These are phyloP conservation scores for Arabidopsis hybrid DNA, from an alignment of 441 rosid species.

Conservation along the genomic window DNA sequence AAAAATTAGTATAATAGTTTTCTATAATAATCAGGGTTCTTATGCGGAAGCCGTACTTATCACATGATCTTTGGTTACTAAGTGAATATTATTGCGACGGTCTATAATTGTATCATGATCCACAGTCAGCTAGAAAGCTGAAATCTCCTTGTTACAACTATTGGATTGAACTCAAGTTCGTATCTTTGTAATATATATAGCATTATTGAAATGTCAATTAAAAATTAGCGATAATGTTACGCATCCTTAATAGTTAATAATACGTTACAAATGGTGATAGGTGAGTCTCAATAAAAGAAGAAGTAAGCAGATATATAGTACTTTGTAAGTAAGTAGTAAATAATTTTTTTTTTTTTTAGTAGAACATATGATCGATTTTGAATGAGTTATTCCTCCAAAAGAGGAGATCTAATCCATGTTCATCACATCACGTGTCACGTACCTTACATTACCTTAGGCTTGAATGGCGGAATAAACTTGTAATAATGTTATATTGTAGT, in stretches of 20 bases:
- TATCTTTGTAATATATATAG: too few species aligned
- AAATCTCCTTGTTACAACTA: neutral
- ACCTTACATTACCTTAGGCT: conserved; percentile 28
- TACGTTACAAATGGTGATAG: neutral
- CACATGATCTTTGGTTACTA: conserved; percentile 24
- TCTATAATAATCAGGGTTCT: neutral
- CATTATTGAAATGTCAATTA: neutral
- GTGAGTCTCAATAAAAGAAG: neutral
- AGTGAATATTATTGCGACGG: neutral
- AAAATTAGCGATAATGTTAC: neutral
- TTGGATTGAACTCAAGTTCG: neutral
- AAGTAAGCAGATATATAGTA: neutral
- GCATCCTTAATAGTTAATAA: neutral
- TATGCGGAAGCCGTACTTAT: conserved; percentile 18
- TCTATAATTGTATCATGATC: neutral
- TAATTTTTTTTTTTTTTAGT: too few species aligned
- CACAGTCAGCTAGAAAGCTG: neutral
- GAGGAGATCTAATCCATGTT: conserved; percentile 43
- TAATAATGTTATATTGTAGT: neutral
- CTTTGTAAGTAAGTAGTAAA: neutral
- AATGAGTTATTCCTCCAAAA: conserved; percentile 30
- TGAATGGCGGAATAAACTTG: conserved; percentile 27
- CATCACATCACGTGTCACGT: conserved; percentile 41
- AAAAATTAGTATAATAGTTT: neutral
- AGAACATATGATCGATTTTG: neutral